Percentiles rank a stretch among this genome's conserved stretches.
Evolutionary conservation across 2,329 filamentous ascomycete species (phyloP).

Genomic region (Chaetomium strumarium): DNA sequence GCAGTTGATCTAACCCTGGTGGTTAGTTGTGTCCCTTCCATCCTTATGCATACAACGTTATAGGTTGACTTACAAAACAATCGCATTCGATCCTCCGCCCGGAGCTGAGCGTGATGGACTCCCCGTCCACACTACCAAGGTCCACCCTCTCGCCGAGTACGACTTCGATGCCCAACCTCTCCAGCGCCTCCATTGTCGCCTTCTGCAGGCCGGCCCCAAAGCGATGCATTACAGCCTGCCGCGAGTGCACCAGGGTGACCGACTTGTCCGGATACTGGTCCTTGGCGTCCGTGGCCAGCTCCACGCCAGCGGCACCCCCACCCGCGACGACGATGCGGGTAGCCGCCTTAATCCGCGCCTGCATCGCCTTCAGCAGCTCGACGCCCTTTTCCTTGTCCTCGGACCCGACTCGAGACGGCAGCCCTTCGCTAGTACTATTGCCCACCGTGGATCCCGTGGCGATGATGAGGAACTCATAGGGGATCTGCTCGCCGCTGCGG

Average conservation of each 20-base stretch:
- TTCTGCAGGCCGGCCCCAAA: conserved; percentile 42
- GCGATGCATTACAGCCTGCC: conserved; percentile 45
- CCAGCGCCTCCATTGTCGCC: conserved; percentile 39
- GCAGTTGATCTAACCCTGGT: conserved; percentile 45
- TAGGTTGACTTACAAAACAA: conserved; percentile 37
- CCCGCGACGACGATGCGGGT: conserved; percentile 47
- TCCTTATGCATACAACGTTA: too few relatives aligned
- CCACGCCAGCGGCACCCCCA: conserved; percentile 56
- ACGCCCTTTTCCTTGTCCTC: conserved; percentile 39
- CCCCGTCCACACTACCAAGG: conserved; percentile 31
- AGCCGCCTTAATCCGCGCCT: conserved; percentile 39
- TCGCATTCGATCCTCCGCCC: conserved; percentile 43
- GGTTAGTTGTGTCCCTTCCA: too few relatives aligned
- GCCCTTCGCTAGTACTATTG: conserved; percentile 31
- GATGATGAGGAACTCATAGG: conserved; percentile 51
- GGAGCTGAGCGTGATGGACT: conserved; percentile 39
- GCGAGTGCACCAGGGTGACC: conserved; percentile 53
- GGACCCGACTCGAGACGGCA: conserved; percentile 44
- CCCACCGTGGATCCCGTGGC: conserved; percentile 46
- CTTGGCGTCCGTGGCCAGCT: conserved; percentile 56
- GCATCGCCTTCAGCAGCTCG: conserved; percentile 39
- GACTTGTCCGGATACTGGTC: conserved; percentile 49
- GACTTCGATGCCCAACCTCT: conserved; percentile 43
- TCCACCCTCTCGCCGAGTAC: conserved; percentile 46
- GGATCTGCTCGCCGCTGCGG: conserved; percentile 38